Conservation (phyloP, 805 yeast genomes). For the Lipomyces japonicus region DNA sequence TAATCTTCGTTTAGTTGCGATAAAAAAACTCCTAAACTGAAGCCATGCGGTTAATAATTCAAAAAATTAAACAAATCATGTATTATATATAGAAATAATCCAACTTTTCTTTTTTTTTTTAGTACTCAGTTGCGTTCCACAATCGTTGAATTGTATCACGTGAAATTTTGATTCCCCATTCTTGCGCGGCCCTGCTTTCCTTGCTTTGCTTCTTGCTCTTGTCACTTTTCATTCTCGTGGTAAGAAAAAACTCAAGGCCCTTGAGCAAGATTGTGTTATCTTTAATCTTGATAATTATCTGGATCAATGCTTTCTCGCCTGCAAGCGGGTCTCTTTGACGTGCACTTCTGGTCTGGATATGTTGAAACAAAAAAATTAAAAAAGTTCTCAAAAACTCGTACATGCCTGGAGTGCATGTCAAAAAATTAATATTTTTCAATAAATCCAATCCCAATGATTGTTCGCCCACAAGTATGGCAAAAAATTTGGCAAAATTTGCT, state of each 20-base stretch:
- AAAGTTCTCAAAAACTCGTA: slow-evolving; percentile 15
- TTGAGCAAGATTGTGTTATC: slow-evolving; percentile 56
- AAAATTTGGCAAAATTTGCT: slow-evolving; percentile 74
- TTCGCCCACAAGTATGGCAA: slow-evolving; percentile 70
- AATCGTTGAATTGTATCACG: neutral
- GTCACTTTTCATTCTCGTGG: slow-evolving; percentile 34
- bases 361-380: slow-evolving; percentile 14
- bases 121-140: neutral
- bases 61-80: neutral
- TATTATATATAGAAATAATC: neutral
- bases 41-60: neutral
- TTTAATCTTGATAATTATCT: slow-evolving; percentile 51
- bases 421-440: slow-evolving; percentile 39
- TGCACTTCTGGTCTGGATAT: slow-evolving; percentile 19
- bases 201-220: slow-evolving; percentile 6
- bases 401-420: slow-evolving; percentile 14
- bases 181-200: neutral
- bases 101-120: slow-evolving; percentile 40
- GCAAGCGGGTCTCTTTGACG: slow-evolving; percentile 36
- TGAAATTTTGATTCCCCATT: neutral
- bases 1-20: no score
- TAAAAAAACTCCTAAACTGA: neutral
- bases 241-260: slow-evolving; percentile 64
- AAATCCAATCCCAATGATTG: slow-evolving; percentile 70
- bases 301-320: slow-evolving; percentile 50